phyloP scores from a whole-genome alignment of 352 stramenopile species.

The Peronospora farinosa region DNA sequence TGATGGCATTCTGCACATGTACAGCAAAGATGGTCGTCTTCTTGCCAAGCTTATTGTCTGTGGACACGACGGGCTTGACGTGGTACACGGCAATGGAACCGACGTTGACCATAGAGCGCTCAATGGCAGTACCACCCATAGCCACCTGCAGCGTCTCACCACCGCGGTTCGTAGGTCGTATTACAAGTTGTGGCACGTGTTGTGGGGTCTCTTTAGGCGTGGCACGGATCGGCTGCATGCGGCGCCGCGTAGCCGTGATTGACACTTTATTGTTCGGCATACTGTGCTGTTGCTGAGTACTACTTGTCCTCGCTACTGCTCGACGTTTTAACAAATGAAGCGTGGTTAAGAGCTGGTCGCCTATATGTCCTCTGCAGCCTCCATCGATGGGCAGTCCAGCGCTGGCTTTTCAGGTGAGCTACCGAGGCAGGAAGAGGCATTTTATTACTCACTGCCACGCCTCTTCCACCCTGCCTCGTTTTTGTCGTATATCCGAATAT shows the following conservation, averaged over 20 bases:
- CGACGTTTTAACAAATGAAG: conserved; percentile 31
- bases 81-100: conserved; percentile 55
- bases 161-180: conserved; percentile 29
- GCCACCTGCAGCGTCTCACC: conserved; percentile 35
- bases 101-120: conserved; percentile 55
- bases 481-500: conserved; percentile 15
- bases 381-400: conserved; percentile 4
- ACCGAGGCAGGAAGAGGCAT: conserved; percentile 4
- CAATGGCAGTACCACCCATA: conserved; percentile 58
- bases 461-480: conserved; percentile 20
- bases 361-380: no score
- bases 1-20: conserved; percentile 68
- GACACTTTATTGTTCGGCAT: conserved; percentile 39
- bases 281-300: conserved; percentile 11
- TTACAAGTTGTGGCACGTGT: conserved; percentile 37
- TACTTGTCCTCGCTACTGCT: conserved; percentile 6
- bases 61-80: conserved; percentile 41
- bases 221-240: conserved; percentile 24
- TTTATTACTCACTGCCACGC: conserved; percentile 16
- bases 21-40: conserved; percentile 55
- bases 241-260: conserved; percentile 10
- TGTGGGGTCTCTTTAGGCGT: conserved; percentile 18
- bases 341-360: no score
- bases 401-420: conserved; percentile 22
- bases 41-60: conserved; percentile 28